Evolutionary conservation across 441 rosid species (phyloP).

Genomic region (Manihot esculenta): DNA sequence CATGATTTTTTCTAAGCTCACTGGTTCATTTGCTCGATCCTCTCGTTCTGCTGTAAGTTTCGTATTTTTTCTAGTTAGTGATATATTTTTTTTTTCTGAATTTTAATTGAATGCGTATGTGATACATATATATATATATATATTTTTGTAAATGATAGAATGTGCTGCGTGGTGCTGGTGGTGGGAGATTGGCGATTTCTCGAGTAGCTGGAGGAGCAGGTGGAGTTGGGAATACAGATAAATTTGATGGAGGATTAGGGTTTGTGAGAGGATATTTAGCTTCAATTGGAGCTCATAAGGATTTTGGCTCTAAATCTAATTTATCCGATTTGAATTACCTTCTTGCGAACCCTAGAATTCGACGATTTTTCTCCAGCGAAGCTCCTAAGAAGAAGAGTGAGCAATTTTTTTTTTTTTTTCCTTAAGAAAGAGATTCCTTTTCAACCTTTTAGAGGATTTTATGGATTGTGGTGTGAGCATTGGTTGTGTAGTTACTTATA

Average conservation of each 20-base stretch:
- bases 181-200: conserved; percentile 36
- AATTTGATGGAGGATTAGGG: conserved; percentile 47
- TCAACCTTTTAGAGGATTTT: not conserved
- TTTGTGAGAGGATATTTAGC: conserved; percentile 57
- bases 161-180: conserved; percentile 27
- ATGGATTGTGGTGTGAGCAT: not conserved
- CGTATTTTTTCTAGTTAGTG: not conserved
- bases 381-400: conserved; percentile 60
- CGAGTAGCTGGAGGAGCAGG: not conserved
- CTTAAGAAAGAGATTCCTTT: not conserved
- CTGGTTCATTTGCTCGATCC: conserved; percentile 52
- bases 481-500: not conserved
- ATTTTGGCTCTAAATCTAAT: conserved; percentile 14
- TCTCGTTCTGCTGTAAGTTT: conserved; percentile 54
- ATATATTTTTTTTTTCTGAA: not conserved
- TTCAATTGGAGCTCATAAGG: conserved; percentile 42
- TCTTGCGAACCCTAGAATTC: conserved; percentile 49
- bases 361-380: conserved; percentile 44
- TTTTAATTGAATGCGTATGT: not conserved
- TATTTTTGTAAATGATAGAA: conserved; percentile 26
- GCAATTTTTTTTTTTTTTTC: not conserved
- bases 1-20: conserved; percentile 69
- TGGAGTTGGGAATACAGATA: conserved; percentile 25
- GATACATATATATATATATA: too few species aligned
- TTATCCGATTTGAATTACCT: conserved; percentile 42